Evolutionary conservation across 73 alveolate genomes (phyloP).

Genomic region (Symbiodinium natans): DNA sequence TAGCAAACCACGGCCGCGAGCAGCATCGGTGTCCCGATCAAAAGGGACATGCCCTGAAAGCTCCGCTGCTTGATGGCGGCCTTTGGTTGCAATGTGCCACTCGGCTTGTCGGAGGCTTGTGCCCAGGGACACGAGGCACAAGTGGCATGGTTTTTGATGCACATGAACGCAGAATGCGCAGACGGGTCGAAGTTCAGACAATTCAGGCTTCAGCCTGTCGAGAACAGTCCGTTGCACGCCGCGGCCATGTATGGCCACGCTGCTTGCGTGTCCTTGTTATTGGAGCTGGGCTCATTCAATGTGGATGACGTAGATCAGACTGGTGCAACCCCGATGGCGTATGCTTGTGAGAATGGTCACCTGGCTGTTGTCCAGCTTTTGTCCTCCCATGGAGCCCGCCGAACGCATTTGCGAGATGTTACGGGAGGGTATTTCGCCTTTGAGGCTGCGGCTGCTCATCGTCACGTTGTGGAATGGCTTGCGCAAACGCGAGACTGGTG

Average conservation of each 20-base stretch:
- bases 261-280: conserved; percentile 43
- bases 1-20: too few species aligned
- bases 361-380: conserved; percentile 61
- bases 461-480: conserved; percentile 59
- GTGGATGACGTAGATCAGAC: conserved; percentile 78
- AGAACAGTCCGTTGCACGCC: conserved; percentile 73
- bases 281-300: conserved; percentile 47
- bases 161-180: neutral
- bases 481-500: conserved; percentile 72
- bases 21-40: too few species aligned
- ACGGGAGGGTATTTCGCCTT: conserved; percentile 81
- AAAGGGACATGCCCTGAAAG: too few species aligned
- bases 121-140: conserved; percentile 64
- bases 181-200: too few species aligned
- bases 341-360: conserved; percentile 77
- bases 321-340: conserved; percentile 87
- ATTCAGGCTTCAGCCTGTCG: conserved; percentile 78
- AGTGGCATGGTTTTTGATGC: conserved; percentile 37
- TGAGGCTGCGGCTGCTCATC: conserved; percentile 78
- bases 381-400: conserved; percentile 65
- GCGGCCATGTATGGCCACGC: conserved; percentile 92
- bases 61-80: too few species aligned
- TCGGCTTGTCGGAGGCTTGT: conserved; percentile 69
- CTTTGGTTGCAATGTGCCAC: too few species aligned
- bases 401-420: conserved; percentile 82